Evolutionary conservation across 257 asterid genomes (phyloP), one percentile per base, ranked within the genome.

Genomic region (Solanum tarijense): DNA sequence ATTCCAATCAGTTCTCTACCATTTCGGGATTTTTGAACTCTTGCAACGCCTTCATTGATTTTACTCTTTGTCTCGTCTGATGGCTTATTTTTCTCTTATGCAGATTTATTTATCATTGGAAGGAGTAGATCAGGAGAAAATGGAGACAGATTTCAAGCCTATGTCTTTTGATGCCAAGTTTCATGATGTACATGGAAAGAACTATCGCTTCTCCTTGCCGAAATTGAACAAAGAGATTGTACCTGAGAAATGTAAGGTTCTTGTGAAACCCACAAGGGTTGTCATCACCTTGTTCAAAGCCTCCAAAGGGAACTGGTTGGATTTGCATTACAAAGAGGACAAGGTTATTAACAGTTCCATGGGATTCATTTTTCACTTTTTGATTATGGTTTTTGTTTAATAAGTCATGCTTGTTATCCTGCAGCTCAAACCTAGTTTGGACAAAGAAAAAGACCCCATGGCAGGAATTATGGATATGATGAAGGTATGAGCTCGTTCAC

Each of bases 401-500:
- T 10, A 14, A 9, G 35, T 87, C 29, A 4, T 86, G 6, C 46
- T 58, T 74, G 79, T 46, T 90, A 76, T 78, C 14, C 10, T 88
- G 73, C 88, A 96, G 98, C 86, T 96, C 81, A 94, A 93, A 90
- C 96, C 98, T 12, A 93, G 87, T 86, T 76, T 96, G 52, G 96
- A 92, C 85, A 94, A 94, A 87, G 94, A 93, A 32, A 88, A 91
- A 66, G 98, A 96, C 90, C 98, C 98, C 18, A 94, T 96, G 98
- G 96, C 98, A 78, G 98, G 98, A 79, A 94, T 96, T 86, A 96
- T 96, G 98, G 98, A 90, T 90, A 83, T 96, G 91, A 96, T 96
- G 98, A 96, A 96, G 98, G 98, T 94, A 91, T 9, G 12, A 10
- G 4, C 9, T 75, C 23, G 14, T 23, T 72, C 23, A 52, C 27